Percentiles rank a stretch among this genome's conserved stretches.
Evolutionary conservation across 2,329 filamentous ascomycete species (phyloP).

Genomic region (Truncatella angustata): DNA sequence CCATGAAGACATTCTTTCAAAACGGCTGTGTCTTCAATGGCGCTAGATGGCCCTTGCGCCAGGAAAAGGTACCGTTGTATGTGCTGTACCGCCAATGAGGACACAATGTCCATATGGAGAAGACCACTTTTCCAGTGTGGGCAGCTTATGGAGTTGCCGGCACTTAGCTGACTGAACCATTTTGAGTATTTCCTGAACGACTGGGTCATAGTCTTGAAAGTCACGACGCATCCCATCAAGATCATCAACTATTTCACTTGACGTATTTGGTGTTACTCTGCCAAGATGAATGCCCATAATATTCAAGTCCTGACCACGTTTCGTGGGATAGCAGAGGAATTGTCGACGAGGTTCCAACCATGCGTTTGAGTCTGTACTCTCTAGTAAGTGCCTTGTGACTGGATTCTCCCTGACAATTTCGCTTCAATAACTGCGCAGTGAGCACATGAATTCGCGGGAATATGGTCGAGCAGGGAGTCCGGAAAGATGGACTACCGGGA

Average conservation of each 20-base stretch:
- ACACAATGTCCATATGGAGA: background rate
- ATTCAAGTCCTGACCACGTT: background rate
- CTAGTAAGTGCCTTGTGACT: background rate
- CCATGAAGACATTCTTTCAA: background rate
- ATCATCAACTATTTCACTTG: constrained; percentile 1
- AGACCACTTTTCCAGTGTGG: background rate
- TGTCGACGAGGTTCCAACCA: background rate
- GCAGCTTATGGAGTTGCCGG: background rate
- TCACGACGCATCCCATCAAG: background rate
- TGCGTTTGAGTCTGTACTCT: background rate
- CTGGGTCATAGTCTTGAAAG: background rate
- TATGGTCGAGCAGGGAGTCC: background rate
- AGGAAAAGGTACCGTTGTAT: background rate
- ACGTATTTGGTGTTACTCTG: background rate
- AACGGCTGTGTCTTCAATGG: background rate
- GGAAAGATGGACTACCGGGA: background rate
- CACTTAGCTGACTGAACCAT: background rate
- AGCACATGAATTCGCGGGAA: background rate
- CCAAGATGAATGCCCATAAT: background rate
- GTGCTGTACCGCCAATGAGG: background rate
- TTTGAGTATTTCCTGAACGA: background rate
- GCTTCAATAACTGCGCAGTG: background rate
- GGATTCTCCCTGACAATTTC: background rate
- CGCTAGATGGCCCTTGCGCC: background rate
- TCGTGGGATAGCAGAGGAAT: background rate